Conservation (phyloP, 371 early-diverging fungal species). For the Mortierella sp. region DNA sequence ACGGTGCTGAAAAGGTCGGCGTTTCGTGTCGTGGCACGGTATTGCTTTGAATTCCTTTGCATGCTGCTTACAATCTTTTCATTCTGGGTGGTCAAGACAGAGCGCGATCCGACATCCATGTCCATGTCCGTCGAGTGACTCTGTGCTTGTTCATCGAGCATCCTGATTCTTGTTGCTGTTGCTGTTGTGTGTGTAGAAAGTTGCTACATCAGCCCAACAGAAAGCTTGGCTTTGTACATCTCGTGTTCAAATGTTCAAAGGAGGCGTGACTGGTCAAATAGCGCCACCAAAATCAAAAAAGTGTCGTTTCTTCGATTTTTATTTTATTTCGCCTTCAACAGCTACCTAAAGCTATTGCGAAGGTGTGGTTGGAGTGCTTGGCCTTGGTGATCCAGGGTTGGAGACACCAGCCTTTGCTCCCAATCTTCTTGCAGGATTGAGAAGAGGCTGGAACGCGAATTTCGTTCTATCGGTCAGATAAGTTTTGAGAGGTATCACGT, state of each 20-base stretch:
- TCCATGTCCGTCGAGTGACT: not conserved
- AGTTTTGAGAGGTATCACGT: conserved; percentile 2
- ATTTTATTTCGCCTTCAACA: not conserved
- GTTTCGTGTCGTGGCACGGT: too few relatives aligned
- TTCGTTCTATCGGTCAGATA: conserved; percentile 64
- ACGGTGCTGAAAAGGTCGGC: too few relatives aligned
- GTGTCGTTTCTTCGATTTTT: not conserved
- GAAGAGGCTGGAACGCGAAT: conserved; percentile 73
- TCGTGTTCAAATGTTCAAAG: too few relatives aligned
- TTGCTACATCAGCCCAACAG: too few relatives aligned
- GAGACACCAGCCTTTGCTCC: conserved; percentile 28
- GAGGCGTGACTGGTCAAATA: not conserved
- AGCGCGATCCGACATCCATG: not conserved
- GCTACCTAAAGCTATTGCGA: not conserved
- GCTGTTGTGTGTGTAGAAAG: not conserved
- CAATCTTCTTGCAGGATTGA: conserved; percentile 46
- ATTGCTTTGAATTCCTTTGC: not conserved
- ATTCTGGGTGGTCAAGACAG: conserved; percentile 14
- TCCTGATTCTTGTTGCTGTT: conserved; percentile 7
- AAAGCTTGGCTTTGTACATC: conserved; percentile 10
- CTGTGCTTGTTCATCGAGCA: conserved; percentile 8
- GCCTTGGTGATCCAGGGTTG: conserved; percentile 47
- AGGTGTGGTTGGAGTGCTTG: conserved; percentile 32
- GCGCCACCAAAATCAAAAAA: conserved; percentile 14
- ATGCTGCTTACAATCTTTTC: conserved; percentile 39